phyloP scores from a whole-genome alignment of 2,329 filamentous ascomycete species.

The Ascochyta koolunga region DNA sequence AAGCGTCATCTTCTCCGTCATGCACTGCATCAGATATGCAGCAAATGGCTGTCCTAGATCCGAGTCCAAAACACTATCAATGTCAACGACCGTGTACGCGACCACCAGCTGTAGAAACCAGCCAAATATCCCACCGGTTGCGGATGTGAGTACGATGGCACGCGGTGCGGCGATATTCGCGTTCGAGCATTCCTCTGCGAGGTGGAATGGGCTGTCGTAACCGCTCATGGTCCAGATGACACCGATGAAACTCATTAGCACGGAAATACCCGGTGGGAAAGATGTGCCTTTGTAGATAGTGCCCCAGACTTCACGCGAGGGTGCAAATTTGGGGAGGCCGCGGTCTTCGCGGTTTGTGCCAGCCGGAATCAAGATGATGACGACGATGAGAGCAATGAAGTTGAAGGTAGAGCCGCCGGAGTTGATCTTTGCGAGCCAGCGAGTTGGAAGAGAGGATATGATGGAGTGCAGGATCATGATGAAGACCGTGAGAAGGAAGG shows the following conservation, averaged over 20 bases:
- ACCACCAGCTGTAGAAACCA: slow-evolving; percentile 78
- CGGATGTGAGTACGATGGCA: slow-evolving; percentile 73
- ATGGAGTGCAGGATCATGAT: slow-evolving; percentile 71
- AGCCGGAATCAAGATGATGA: slow-evolving; percentile 72
- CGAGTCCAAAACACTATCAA: slow-evolving; percentile 63
- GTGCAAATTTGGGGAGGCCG: slow-evolving; percentile 63
- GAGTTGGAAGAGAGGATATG: slow-evolving; percentile 73
- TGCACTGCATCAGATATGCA: slow-evolving; percentile 70
- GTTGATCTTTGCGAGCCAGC: slow-evolving; percentile 73
- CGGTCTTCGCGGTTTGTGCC: slow-evolving; percentile 58
- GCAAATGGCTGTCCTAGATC: slow-evolving; percentile 73
- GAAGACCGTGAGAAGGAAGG: slow-evolving; percentile 69
- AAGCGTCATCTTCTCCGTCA: slow-evolving; percentile 65
- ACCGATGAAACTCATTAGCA: slow-evolving; percentile 74
- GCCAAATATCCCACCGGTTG: slow-evolving; percentile 69
- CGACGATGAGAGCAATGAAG: slow-evolving; percentile 68
- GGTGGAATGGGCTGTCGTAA: slow-evolving; percentile 73
- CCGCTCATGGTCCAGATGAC: slow-evolving; percentile 74
- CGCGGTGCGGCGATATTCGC: slow-evolving; percentile 72
- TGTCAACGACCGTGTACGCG: slow-evolving; percentile 72
- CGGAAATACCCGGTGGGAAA: slow-evolving; percentile 69
- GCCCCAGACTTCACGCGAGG: slow-evolving; percentile 67
- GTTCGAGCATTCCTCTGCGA: slow-evolving; percentile 78
- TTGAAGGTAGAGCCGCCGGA: slow-evolving; percentile 74
- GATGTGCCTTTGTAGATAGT: slow-evolving; percentile 69